Conservation (phyloP, 306 rosid genomes). For the Hippophae gyantsensis region DNA sequence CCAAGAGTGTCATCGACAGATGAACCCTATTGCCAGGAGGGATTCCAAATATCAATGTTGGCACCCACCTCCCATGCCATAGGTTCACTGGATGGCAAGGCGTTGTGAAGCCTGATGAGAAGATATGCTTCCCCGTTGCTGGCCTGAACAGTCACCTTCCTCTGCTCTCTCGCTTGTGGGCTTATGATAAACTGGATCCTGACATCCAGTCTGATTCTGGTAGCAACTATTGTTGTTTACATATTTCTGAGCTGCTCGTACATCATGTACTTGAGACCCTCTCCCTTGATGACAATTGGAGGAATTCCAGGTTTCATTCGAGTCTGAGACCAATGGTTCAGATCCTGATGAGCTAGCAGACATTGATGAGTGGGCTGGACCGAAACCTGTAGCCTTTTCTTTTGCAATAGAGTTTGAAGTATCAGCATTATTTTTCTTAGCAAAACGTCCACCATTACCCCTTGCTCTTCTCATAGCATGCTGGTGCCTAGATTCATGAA, state of each 20-base stretch:
- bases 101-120: constrained; percentile 51
- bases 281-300: constrained; percentile 24
- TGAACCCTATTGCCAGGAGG: constrained; percentile 13
- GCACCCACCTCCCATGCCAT: constrained; percentile 27
- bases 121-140: constrained; percentile 49
- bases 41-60: constrained; percentile 33
- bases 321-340: neutral
- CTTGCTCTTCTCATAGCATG: constrained; percentile 91
- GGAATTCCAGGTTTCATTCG: constrained; percentile 9
- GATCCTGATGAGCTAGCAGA: constrained; percentile 16
- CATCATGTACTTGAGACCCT: constrained; percentile 18
- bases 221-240: constrained; percentile 41
- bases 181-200: constrained; percentile 43
- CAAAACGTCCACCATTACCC: constrained; percentile 82
- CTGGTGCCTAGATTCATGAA: constrained; percentile 76
- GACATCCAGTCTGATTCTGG: constrained; percentile 38
- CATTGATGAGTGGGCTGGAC: constrained; percentile 21
- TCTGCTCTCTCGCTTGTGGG: constrained; percentile 54
- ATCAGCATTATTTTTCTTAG: constrained; percentile 39
- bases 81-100: constrained; percentile 63
- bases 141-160: constrained; percentile 61
- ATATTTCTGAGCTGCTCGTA: constrained; percentile 27
- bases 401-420: constrained; percentile 14
- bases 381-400: constrained; percentile 21
- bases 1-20: constrained; percentile 28